Evolutionary conservation across 352 stramenopile species (phyloP), one percentile per base, ranked within the genome.

Genomic region (Pythium plurisporium): DNA sequence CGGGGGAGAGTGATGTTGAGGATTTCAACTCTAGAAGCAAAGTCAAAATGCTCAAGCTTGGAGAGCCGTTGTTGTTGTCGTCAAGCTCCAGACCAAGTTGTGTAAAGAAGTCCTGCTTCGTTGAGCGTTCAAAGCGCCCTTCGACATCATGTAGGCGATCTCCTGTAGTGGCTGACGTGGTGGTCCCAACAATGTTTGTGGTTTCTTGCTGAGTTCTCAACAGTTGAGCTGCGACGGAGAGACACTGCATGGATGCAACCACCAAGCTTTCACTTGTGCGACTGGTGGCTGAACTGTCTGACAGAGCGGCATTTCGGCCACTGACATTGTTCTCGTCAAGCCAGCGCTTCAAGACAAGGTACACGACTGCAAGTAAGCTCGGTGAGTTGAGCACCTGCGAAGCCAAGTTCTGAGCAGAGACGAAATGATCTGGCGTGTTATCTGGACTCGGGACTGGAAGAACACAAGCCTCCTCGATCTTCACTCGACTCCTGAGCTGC

Each of bases 191-290:
- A 12, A 25, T 50, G 2, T 4, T 51, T 29, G 19, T n/a, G 7
- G 2, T 43, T 26, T 22, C 11, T 26, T 2, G 12, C 6, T 14
- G 37, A 1, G 4, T 53, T 19, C 2, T 31, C 33, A 66, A 44
- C 40, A 68, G 14, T 17, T 76, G 55, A 4, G 77, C 59, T 19
- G 67, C 76, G 22, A 90, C 62, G 25, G 77, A 86, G 7, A 90
- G 38, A 30, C 62, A 79, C 14, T 84, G 65, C 14, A 90, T 52
- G 17, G 66, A 74, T 29, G 64, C 67, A n/a, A 90, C 63, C 22
- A 90, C 30, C 19, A 90, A 34, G 25, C 71, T 87, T n/a, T 87
- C 79, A 29, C 62, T 85, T 17, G 67, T 59, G 8, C 26, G 57
- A 5, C 37, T 52, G 4, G 15, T 58, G 26, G 55, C 66, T 73